Evolutionary conservation across 2,329 filamentous ascomycete genomes (phyloP).

Genomic region (Fusarium nygamai): DNA sequence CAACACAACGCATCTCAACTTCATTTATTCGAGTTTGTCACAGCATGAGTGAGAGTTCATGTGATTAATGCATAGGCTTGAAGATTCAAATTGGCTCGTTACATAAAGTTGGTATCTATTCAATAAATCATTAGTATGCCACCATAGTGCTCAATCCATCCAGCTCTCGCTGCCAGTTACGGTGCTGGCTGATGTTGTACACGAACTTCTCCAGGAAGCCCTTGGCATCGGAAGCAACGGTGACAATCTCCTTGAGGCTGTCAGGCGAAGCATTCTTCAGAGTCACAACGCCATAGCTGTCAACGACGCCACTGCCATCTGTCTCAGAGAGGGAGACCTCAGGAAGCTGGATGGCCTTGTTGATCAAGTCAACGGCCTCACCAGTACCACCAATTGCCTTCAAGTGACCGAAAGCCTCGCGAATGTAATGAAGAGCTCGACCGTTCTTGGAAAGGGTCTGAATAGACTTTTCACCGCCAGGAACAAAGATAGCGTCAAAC

Average conservation of each 20-base stretch:
- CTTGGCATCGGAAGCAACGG: constrained; percentile 72
- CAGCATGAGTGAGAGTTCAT: neutral
- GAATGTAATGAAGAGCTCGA: constrained; percentile 78
- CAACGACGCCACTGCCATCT: constrained; percentile 57
- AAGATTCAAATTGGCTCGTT: neutral
- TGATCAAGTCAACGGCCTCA: constrained; percentile 73
- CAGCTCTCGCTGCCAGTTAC: constrained; percentile 78
- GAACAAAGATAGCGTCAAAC: constrained; percentile 83
- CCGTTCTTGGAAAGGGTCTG: constrained; percentile 74
- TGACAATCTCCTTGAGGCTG: constrained; percentile 68
- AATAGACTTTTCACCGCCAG: constrained; percentile 73
- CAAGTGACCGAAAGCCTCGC: constrained; percentile 83
- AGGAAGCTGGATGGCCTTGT: constrained; percentile 56
- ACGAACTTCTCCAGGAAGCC: constrained; percentile 78
- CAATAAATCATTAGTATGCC: constrained; percentile 67
- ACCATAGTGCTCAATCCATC: constrained; percentile 74
- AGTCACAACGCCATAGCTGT: constrained; percentile 83
- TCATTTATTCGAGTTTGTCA: neutral
- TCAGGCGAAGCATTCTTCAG: constrained; percentile 62
- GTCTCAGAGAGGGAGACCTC: constrained; percentile 53
- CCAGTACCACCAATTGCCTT: constrained; percentile 82
- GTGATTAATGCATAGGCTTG: neutral
- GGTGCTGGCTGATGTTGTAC: constrained; percentile 75
- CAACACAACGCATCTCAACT: accelerated
- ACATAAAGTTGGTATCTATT: constrained; percentile 15